Conservation (phyloP, 2,329 filamentous ascomycete genomes). For the Neofusicoccum ribis region DNA sequence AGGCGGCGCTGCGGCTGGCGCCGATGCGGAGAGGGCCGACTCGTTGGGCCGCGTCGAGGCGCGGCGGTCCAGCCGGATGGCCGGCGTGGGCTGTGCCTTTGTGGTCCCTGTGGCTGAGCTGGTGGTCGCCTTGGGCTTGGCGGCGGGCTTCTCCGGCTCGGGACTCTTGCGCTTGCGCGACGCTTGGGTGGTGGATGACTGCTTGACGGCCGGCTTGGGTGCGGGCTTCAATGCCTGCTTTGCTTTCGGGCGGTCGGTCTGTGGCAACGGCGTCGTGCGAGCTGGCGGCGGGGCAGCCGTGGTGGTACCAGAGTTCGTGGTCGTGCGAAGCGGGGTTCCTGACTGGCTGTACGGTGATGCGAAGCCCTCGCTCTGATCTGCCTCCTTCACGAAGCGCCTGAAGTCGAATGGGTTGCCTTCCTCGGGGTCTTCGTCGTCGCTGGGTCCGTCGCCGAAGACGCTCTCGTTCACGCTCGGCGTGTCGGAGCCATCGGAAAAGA, state of each 20-base stretch:
- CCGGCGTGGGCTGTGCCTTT: conserved; percentile 20
- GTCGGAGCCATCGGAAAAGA: conserved; percentile 27
- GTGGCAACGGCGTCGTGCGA: conserved; percentile 1
- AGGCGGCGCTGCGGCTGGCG: conserved; percentile 19
- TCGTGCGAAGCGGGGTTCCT: conserved; percentile 15
- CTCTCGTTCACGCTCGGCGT: conserved; percentile 3
- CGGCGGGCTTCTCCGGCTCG: conserved; percentile 17
- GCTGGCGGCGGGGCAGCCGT: not conserved
- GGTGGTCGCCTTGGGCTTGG: conserved; percentile 28
- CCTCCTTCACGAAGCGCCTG: conserved; percentile 45
- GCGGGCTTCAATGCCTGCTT: conserved; percentile 1
- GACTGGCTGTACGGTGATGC: conserved; percentile 24
- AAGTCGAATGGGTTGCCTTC: conserved; percentile 51
- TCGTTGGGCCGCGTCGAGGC: conserved; percentile 26
- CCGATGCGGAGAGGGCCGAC: conserved; percentile 11
- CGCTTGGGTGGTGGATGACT: not conserved
- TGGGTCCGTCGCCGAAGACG: not conserved
- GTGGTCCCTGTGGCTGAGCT: not conserved
- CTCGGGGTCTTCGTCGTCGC: conserved; percentile 40
- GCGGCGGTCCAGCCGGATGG: conserved; percentile 39
- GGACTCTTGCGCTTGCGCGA: conserved; percentile 31
- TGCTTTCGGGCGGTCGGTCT: not conserved
- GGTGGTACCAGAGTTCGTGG: not conserved
- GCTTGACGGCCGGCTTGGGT: not conserved
- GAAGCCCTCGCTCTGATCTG: conserved; percentile 35